Conservation (phyloP, 2,329 filamentous ascomycete species). For the Cercospora sojina region DNA sequence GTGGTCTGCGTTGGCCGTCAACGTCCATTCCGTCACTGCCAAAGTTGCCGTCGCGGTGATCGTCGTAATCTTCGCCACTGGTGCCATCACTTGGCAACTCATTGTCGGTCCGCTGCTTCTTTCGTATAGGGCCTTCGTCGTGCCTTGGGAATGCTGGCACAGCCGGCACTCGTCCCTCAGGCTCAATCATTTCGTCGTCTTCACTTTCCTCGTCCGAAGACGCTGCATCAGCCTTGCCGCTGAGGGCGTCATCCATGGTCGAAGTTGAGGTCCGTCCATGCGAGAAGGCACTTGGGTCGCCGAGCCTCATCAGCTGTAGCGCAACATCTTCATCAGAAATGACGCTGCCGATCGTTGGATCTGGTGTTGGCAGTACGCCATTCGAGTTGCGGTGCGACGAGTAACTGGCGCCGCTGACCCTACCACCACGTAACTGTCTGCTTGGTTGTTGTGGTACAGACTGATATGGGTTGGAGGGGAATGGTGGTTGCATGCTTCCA, state of each 20-base stretch:
- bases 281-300: slow-evolving; percentile 89
- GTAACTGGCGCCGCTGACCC: slow-evolving; percentile 39
- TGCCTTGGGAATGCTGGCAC: slow-evolving; percentile 33
- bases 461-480: slow-evolving; percentile 28
- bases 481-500: slow-evolving; percentile 25
- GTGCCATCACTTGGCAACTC: slow-evolving; percentile 57
- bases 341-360: slow-evolving; percentile 94
- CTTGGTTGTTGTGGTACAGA: slow-evolving; percentile 27
- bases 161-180: slow-evolving; percentile 44
- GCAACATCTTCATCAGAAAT: slow-evolving; percentile 98
- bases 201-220: slow-evolving; percentile 74
- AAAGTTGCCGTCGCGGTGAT: slow-evolving; percentile 53
- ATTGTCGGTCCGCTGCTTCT: slow-evolving; percentile 45
- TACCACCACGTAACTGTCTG: slow-evolving; percentile 62
- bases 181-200: slow-evolving; percentile 74
- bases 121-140: slow-evolving; percentile 34
- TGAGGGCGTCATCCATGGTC: slow-evolving; percentile 89
- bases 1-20: slow-evolving; percentile 37
- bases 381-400: slow-evolving; percentile 44
- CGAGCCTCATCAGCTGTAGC: slow-evolving; percentile 92
- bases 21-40: slow-evolving; percentile 56
- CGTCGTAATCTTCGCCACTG: slow-evolving; percentile 62
- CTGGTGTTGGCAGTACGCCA: slow-evolving; percentile 82
- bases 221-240: slow-evolving; percentile 78
- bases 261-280: slow-evolving; percentile 91